phyloP scores from a whole-genome alignment of 768 basidiomycete species.

The Boletus rubropictus region DNA sequence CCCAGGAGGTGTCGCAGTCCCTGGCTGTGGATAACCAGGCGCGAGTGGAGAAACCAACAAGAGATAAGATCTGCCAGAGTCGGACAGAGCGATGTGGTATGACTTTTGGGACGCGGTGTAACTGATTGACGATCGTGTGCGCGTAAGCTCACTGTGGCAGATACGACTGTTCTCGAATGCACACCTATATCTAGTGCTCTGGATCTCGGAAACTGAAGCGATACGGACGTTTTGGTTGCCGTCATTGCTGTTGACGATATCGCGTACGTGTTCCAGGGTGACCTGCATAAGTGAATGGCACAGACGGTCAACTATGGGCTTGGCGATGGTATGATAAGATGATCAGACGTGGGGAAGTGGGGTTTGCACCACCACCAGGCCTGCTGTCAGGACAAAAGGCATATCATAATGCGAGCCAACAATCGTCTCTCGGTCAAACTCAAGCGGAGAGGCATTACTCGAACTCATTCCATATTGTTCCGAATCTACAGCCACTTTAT shows the following conservation, averaged over 20 bases:
- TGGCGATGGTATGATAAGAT: neutral
- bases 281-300: conserved; percentile 11
- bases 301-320: neutral
- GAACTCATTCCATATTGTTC: too few species aligned
- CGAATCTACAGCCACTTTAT: too few species aligned
- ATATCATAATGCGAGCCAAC: too few species aligned
- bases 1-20: neutral
- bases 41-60: conserved; percentile 19
- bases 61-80: conserved; percentile 24
- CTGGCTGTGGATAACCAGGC: conserved; percentile 6
- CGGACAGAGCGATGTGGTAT: conserved; percentile 26
- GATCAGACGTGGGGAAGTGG: too few species aligned
- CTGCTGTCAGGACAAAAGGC: too few species aligned
- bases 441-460: too few species aligned
- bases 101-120: conserved; percentile 24
- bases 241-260: conserved; percentile 27
- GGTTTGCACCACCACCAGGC: too few species aligned
- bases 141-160: neutral
- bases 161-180: neutral
- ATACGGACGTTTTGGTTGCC: conserved; percentile 7
- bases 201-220: conserved; percentile 21
- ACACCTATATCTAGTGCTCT: conserved; percentile 30
- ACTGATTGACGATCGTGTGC: conserved; percentile 9
- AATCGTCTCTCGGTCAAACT: too few species aligned
- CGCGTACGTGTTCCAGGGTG: conserved; percentile 27